These are phyloP conservation scores for Penicillium sp. DNA, from an alignment of 2,329 filamentous ascomycete genomes.

Conservation along the genomic window DNA sequence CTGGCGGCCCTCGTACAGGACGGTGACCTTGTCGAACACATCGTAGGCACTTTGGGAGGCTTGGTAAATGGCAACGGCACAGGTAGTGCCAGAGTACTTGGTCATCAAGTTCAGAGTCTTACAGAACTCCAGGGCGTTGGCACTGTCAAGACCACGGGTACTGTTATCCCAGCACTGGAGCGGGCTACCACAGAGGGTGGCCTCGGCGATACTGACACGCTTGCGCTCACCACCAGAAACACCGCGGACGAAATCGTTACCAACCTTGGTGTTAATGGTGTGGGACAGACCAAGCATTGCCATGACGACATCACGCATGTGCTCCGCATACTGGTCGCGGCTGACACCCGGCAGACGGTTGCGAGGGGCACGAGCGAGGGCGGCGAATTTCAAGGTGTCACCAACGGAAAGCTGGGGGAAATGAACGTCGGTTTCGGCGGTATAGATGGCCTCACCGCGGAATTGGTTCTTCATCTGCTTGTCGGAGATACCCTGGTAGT, in stretches of 20 bases:
- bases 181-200: slow-evolving; percentile 46
- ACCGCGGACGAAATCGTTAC: slow-evolving; percentile 57
- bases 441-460: slow-evolving; percentile 84
- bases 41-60: slow-evolving; percentile 52
- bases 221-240: slow-evolving; percentile 62
- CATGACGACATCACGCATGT: slow-evolving; percentile 54
- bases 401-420: slow-evolving; percentile 77
- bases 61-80: slow-evolving; percentile 59
- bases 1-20: slow-evolving; percentile 73
- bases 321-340: slow-evolving; percentile 46
- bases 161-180: slow-evolving; percentile 49
- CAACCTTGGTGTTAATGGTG: slow-evolving; percentile 49
- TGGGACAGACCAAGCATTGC: slow-evolving; percentile 55
- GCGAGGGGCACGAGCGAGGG: slow-evolving; percentile 59
- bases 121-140: slow-evolving; percentile 59
- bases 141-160: slow-evolving; percentile 52
- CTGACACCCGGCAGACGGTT: slow-evolving; percentile 41
- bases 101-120: slow-evolving; percentile 52
- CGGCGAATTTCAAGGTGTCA: slow-evolving; percentile 76
- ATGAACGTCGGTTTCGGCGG: slow-evolving; percentile 79
- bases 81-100: slow-evolving; percentile 51
- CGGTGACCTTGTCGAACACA: slow-evolving; percentile 69
- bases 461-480: slow-evolving; percentile 71
- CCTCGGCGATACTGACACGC: slow-evolving; percentile 60
- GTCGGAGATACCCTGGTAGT: slow-evolving; percentile 64